phyloP scores from a whole-genome alignment of 139 green algal species.

The Microglena sp. region DNA sequence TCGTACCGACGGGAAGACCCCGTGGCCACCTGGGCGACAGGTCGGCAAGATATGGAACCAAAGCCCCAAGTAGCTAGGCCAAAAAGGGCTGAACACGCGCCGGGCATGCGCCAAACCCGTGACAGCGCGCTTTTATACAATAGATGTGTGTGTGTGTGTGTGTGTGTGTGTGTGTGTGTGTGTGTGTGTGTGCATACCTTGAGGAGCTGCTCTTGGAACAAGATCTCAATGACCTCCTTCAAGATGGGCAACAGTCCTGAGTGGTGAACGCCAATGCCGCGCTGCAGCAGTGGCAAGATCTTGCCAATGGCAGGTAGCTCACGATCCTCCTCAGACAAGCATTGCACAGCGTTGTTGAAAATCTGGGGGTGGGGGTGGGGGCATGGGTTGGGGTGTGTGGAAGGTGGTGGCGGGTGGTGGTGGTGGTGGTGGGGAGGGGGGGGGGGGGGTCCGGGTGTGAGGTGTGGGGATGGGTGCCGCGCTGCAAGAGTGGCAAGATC shows the following conservation, averaged over 20 bases:
- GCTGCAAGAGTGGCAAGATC: no score
- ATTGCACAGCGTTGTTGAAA: conserved; percentile 68
- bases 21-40: no score
- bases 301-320: conserved; percentile 58
- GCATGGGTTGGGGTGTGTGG: not conserved
- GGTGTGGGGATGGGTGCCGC: no score
- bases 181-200: conserved; percentile 27
- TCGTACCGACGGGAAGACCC: no score
- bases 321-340: conserved; percentile 71
- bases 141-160: not conserved
- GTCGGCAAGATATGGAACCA: no score
- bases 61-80: no score
- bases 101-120: no score
- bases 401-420: no score
- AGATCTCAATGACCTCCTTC: conserved; percentile 94
- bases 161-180: not conserved
- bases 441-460: no score
- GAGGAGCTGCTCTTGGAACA: conserved; percentile 78
- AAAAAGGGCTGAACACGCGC: no score
- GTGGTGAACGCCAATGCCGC: conserved; percentile 90
- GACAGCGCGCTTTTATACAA: no score
- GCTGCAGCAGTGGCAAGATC: conserved; percentile 73
- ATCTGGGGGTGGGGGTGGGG: conserved; percentile 29
- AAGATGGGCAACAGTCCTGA: conserved; percentile 88
- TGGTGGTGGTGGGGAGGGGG: no score